Evolutionary conservation across 2,329 filamentous ascomycete genomes (phyloP).

Genomic region (Aphanoascus verrucosus): DNA sequence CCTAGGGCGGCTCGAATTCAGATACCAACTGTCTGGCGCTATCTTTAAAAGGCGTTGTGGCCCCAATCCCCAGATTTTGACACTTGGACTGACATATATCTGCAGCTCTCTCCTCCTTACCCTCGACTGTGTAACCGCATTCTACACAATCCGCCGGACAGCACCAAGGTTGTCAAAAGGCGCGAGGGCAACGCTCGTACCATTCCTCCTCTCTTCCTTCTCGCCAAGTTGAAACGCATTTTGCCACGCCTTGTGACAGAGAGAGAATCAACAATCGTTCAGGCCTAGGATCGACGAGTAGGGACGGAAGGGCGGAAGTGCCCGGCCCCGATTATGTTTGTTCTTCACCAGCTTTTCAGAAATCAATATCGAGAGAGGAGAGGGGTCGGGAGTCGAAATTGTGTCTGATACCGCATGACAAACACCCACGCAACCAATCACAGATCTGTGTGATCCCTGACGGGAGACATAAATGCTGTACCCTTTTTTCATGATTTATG

Average conservation of each 20-base stretch:
- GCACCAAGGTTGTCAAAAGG: no score
- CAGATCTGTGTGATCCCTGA: neutral
- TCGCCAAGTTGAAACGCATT: no score
- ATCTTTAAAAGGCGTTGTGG: constrained; percentile 1
- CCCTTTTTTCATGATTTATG: neutral
- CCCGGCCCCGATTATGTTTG: no score
- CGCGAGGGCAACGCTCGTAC: no score
- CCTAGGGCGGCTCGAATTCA: constrained; percentile 5
- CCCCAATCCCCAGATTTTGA: constrained; percentile 1
- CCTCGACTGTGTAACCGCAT: neutral
- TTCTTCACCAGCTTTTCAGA: no score
- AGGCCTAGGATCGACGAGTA: no score
- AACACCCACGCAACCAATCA: neutral
- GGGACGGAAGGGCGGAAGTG: no score
- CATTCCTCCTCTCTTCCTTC: no score
- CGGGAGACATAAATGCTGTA: neutral
- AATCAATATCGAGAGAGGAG: no score
- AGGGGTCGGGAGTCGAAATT: no score
- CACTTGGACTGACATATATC: neutral
- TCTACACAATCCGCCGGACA: neutral
- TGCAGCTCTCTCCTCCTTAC: neutral
- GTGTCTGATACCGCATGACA: neutral
- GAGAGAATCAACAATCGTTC: no score
- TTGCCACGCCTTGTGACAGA: no score
- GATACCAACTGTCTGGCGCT: constrained; percentile 1